Evolutionary conservation across 148 eudicot species (phyloP).

Genomic region (Suaeda aralocaspica): DNA sequence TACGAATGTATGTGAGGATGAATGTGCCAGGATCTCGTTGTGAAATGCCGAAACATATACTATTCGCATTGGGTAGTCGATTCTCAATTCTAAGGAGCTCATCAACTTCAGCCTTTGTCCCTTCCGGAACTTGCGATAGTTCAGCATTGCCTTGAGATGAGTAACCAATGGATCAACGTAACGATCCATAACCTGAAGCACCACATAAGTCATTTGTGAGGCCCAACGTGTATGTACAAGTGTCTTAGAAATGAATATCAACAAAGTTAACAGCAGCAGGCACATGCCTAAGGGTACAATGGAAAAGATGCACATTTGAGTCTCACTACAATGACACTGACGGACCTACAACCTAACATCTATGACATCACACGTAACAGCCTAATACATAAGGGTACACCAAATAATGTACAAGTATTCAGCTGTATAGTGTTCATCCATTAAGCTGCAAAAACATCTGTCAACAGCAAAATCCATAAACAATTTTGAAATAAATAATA

Average conservation of each 20-base stretch:
- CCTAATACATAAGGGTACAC: background rate
- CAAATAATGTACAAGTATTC: background rate
- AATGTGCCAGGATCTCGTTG: constrained; percentile 96
- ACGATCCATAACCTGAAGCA: constrained; percentile 99
- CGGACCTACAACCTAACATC: background rate
- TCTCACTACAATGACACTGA: background rate
- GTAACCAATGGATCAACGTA: constrained; percentile 91
- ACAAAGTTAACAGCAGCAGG: too few species aligned
- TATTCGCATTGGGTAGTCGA: constrained; percentile 63
- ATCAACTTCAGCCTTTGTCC: constrained; percentile 90
- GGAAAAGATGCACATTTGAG: background rate
- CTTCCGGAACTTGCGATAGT: constrained; percentile 71
- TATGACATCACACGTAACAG: background rate
- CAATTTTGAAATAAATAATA: background rate
- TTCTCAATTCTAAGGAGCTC: constrained; percentile 70
- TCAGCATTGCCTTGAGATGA: constrained; percentile 78
- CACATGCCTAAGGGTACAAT: too few species aligned
- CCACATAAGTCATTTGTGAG: too few species aligned
- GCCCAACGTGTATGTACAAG: too few species aligned
- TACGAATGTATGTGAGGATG: constrained; percentile 76
- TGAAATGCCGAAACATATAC: constrained; percentile 91
- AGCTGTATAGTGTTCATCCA: background rate
- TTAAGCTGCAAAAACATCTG: background rate
- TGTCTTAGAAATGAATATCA: too few species aligned
- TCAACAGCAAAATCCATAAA: background rate